Evolutionary conservation across 352 stramenopile species (phyloP).

Genomic region (Pythium grandisporangium): DNA sequence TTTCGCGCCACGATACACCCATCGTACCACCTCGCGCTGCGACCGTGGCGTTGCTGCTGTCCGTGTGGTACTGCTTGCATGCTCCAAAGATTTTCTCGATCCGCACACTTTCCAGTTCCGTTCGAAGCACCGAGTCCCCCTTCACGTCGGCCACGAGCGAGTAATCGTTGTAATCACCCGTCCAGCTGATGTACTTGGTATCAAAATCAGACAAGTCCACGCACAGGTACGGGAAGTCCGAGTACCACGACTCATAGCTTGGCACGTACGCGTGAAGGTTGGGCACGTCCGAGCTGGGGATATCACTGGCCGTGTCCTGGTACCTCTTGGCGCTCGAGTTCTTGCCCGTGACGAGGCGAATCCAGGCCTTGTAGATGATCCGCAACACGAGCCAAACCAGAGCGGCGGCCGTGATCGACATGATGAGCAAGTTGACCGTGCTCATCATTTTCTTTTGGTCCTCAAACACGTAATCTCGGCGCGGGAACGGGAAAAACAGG

Average conservation of each 20-base stretch:
- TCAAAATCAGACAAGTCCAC: constrained; percentile 47
- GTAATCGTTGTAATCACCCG: constrained; percentile 39
- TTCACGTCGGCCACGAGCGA: constrained; percentile 60
- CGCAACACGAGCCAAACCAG: constrained; percentile 6
- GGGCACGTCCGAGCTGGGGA: constrained; percentile 27
- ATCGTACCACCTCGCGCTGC: no score
- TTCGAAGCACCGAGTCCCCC: constrained; percentile 28
- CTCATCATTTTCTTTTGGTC: constrained; percentile 33
- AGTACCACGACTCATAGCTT: constrained; percentile 60
- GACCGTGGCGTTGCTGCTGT: no score
- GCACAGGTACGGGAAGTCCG: constrained; percentile 54
- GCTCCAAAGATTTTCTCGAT: constrained; percentile 47
- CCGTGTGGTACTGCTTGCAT: constrained; percentile 44
- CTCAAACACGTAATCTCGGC: constrained; percentile 23
- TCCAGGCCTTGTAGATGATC: constrained; percentile 6
- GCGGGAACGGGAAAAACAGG: constrained; percentile 41
- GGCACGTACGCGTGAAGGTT: constrained; percentile 51
- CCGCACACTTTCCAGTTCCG: constrained; percentile 24
- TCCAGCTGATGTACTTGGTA: constrained; percentile 44
- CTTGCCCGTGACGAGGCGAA: constrained; percentile 5
- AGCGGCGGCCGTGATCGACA: constrained; percentile 2
- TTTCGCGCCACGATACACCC: no score
- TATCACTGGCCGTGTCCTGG: constrained; percentile 20
- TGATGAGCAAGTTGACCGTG: constrained; percentile 26
- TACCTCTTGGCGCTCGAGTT: constrained; percentile 6